Evolutionary conservation across 495 filamentous ascomycete genomes (phyloP).

Genomic region (Hyphodiscus hymeniophilus): DNA sequence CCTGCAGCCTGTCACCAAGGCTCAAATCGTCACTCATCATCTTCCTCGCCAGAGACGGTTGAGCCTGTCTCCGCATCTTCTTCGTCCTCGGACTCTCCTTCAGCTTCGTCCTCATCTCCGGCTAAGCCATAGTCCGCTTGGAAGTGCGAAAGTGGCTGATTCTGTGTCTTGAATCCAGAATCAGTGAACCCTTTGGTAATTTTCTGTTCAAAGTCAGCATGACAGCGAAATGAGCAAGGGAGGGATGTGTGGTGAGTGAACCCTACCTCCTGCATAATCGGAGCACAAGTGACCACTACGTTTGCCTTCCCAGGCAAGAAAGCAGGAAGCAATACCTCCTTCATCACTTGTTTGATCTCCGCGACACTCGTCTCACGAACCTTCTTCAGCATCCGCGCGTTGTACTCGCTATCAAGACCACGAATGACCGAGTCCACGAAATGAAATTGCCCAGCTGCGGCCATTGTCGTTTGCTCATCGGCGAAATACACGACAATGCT

Average conservation of each 20-base stretch:
- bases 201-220: constrained; percentile 37
- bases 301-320: constrained; percentile 73
- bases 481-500: constrained; percentile 77
- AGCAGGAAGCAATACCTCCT: constrained; percentile 64
- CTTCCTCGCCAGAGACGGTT: constrained; percentile 3
- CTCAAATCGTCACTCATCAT: not conserved
- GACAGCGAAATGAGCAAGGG: constrained; percentile 6
- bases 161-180: constrained; percentile 69
- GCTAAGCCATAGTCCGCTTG: constrained; percentile 88
- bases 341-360: constrained; percentile 68
- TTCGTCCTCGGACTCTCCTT: constrained; percentile 57
- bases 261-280: constrained; percentile 74
- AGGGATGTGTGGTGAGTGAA: constrained; percentile 5
- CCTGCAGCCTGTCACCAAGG: no score
- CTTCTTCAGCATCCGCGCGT: constrained; percentile 61
- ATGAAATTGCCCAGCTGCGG: constrained; percentile 66
- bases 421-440: constrained; percentile 76
- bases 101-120: constrained; percentile 56
- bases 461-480: constrained; percentile 78
- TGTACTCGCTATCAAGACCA: constrained; percentile 70
- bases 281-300: constrained; percentile 80
- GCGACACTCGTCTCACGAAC: constrained; percentile 69
- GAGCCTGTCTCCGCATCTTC: constrained; percentile 21
- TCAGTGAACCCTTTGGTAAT: constrained; percentile 62
- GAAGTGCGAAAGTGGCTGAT: constrained; percentile 70